These are phyloP conservation scores for Coemansia sp. DNA, from an alignment of 192 early-diverging fungal species.

Conservation along the genomic window DNA sequence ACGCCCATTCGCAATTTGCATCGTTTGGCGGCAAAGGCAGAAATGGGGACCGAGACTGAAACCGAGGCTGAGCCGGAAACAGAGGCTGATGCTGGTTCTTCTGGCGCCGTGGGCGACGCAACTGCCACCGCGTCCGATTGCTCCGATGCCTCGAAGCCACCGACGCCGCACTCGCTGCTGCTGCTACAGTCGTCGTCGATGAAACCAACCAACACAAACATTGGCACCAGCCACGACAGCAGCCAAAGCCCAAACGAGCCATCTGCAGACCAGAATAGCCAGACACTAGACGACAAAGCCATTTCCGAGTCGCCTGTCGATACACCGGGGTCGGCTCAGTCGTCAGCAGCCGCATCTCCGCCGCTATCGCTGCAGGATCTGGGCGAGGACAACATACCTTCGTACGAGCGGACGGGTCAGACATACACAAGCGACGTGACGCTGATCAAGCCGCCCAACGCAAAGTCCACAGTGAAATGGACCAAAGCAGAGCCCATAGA, in stretches of 20 bases:
- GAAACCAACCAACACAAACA: not conserved
- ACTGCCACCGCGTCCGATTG: not conserved
- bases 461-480: conserved; percentile 49
- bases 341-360: conserved; percentile 2
- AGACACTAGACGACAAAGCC: conserved; percentile 7
- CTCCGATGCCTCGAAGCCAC: conserved; percentile 2
- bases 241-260: not conserved
- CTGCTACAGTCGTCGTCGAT: not conserved
- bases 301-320: conserved; percentile 5
- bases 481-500: conserved; percentile 52
- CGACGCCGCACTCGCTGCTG: not conserved
- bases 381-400: conserved; percentile 33
- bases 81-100: conserved; percentile 3
- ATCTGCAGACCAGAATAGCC: not conserved
- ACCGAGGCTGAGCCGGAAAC: conserved; percentile 2
- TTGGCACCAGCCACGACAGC: conserved; percentile 5
- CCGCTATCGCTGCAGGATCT: not conserved
- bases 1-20: conserved; percentile 20
- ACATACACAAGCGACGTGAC: conserved; percentile 25
- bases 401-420: conserved; percentile 41
- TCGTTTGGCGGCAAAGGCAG: conserved; percentile 9
- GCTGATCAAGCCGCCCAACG: conserved; percentile 25
- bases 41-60: conserved; percentile 8
- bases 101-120: not conserved
- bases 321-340: conserved; percentile 2